Evolutionary conservation across 371 early-diverging fungal genomes (phyloP).

Genomic region (Mortierella sp.): DNA sequence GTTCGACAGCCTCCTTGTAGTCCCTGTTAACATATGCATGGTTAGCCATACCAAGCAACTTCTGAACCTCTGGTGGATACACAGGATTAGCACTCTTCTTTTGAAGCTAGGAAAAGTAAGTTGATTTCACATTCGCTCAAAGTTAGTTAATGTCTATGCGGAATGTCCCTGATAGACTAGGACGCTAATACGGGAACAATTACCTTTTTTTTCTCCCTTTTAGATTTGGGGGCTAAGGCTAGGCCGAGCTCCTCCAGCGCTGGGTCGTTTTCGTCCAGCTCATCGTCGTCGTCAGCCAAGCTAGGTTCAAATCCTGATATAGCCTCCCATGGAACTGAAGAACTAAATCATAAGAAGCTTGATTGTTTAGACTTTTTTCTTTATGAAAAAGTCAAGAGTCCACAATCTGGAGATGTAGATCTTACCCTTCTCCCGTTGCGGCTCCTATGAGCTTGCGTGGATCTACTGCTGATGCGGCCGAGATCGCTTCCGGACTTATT

Average conservation of each 20-base stretch:
- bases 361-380: background rate
- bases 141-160: background rate
- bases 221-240: conserved; percentile 37
- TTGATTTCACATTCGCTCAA: background rate
- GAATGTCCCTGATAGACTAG: background rate
- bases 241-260: conserved; percentile 51
- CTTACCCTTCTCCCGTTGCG: conserved; percentile 19
- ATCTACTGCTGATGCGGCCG: conserved; percentile 31
- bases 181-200: background rate
- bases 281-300: conserved; percentile 40
- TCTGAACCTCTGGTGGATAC: conserved; percentile 67
- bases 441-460: conserved; percentile 26
- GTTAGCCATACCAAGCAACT: conserved; percentile 82
- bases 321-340: conserved; percentile 16
- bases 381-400: background rate
- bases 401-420: background rate
- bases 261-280: conserved; percentile 40
- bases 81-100: conserved; percentile 32
- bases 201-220: conserved; percentile 40
- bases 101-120: background rate
- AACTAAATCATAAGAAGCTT: background rate
- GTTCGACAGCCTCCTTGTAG: conserved; percentile 74
- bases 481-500: conserved; percentile 24
- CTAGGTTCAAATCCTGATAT: conserved; percentile 19
- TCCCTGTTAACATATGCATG: conserved; percentile 76